Evolutionary conservation across 352 stramenopile species (phyloP), one percentile per base, ranked within the genome.

Genomic region (Pythium sukuiense): DNA sequence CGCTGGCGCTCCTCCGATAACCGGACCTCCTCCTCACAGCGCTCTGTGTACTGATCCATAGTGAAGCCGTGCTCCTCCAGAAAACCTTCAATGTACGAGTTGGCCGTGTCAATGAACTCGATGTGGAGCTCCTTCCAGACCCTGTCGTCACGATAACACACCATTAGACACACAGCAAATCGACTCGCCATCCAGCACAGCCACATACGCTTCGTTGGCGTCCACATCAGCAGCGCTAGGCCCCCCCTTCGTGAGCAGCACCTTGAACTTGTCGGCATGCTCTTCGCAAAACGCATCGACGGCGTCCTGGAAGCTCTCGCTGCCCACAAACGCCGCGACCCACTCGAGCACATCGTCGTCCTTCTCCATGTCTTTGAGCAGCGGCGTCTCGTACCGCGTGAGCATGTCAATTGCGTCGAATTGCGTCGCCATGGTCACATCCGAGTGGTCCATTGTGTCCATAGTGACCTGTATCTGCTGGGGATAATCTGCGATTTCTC

Each of bases 321-420:
- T 89, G 52, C 85, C 85, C 32, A 93, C 79, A 59, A 79, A 89
- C 20, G 85, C 83, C 0, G 85, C 74, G 53, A 93, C 85, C 85
- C 85, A 93, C 65, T 93, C 85, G 41, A 93, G 80, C 45, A 93
- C 83, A 62, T 93, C 85, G 53, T 93, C 85, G 33, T 79, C 78
- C 39, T 74, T 61, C 70, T 93, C 85, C 85, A 93, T 93, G 70
- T 93, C 85, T 66, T 91, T 90, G 46, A 93, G 74, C 57, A 90
- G 71, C 55, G 85, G 85, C 69, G 83, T 90, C 75, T 93, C 82
- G 62, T 90, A 93, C 63, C 85, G 82, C 55, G 79, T 76, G 57
- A 93, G 71, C 61, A 93, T 69, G 59, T 93, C 85, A 46, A 93
- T 93, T 39, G 85, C 85, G 63, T 93, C 85, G 66, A 93, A 93